Base-by-base conservation (phyloP, 1,139 yeast species). In the Starmera stellimalicola region DNA sequence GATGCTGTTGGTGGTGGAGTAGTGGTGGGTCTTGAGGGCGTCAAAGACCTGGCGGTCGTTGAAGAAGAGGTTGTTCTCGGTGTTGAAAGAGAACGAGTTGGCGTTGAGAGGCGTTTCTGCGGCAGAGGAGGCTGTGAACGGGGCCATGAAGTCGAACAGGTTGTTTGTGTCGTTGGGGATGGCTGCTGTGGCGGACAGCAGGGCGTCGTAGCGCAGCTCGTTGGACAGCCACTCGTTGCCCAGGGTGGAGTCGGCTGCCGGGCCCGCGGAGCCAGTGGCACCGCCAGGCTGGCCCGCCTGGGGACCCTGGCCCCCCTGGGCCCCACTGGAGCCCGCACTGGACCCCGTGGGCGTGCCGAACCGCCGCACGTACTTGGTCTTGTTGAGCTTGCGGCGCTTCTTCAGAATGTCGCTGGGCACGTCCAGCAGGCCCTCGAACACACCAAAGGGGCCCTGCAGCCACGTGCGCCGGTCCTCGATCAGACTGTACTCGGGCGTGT, bases 361-460 rank as follows among this genome's bases (percentile, higher is more conserved):
- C 18, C 38, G 27, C 22, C 41, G 38, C n/a, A 38, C 35, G 4
- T 42, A 46, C 31, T 44, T 47, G 23, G 40, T 41, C 35, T 46
- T 48, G 3, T 43, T 38, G 1, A 47, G 32, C 36, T 52, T 54
- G 27, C 52, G 42, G 39, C 51, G 46, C 33, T 50, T 50, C 29
- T 50, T 39, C 37, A 48, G 40, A n/a, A 45, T 19, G 19, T 44
- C 38, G 11, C 32, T 36, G 6, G 52, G 49, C 4, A 47, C 31
- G 7, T 39, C 31, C 8, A 6, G 36, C 11, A 48, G 33, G 1
- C 53, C 53, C 38, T 66, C 65, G 48, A 87, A 84, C 1, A 83
- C 94, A 1, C 94, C 95, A 61, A 85, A 87, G 9, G 94, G 94
- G 0, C 95, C 94, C 34, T 71, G 57, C 11, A 72, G 52, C 57